Percentiles rank a stretch among this genome's conserved stretches.
These are phyloP conservation scores for Fusarium graminum DNA, from an alignment of 2,329 filamentous ascomycete species.

Conservation along the genomic window DNA sequence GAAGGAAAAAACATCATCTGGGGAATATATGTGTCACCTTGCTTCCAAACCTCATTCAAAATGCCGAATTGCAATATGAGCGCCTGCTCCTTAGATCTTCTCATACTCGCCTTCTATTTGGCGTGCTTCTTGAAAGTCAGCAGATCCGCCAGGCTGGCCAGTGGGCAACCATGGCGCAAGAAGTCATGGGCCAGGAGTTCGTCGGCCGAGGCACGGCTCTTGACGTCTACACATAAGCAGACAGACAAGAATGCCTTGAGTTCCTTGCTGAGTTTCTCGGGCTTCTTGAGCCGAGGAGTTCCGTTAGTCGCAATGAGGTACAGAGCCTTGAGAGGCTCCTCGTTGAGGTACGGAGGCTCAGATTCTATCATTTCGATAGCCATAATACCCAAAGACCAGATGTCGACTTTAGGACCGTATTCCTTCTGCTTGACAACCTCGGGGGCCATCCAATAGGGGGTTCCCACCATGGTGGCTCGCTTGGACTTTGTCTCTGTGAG, in stretches of 20 bases:
- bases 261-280: conserved; percentile 97
- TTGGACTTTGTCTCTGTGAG: conserved; percentile 97
- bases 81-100: conserved; percentile 37
- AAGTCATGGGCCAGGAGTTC: conserved; percentile 95
- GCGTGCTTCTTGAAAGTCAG: conserved; percentile 86
- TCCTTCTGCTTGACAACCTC: conserved; percentile 99
- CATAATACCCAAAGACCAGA: conserved; percentile 99
- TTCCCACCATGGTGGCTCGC: conserved; percentile 98
- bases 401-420: conserved; percentile 97
- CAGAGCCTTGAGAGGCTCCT: conserved; percentile 95
- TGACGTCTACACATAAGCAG: conserved; percentile 96
- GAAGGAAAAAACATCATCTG: conserved; percentile 42
- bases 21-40: conserved; percentile 50
- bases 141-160: conserved; percentile 85
- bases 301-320: conserved; percentile 99
- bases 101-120: conserved; percentile 61
- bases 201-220: conserved; percentile 89
- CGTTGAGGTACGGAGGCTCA: conserved; percentile 96
- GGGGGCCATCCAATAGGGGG: conserved; percentile 99
- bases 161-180: conserved; percentile 88
- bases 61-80: conserved; percentile 39
- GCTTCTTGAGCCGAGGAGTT: conserved; percentile 96
- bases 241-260: conserved; percentile 97
- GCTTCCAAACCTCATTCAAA: conserved; percentile 46
- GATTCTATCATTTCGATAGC: conserved; percentile 99